Conservation (phyloP, 2,329 filamentous ascomycete genomes). For the Lasiodiplodia theobromae region DNA sequence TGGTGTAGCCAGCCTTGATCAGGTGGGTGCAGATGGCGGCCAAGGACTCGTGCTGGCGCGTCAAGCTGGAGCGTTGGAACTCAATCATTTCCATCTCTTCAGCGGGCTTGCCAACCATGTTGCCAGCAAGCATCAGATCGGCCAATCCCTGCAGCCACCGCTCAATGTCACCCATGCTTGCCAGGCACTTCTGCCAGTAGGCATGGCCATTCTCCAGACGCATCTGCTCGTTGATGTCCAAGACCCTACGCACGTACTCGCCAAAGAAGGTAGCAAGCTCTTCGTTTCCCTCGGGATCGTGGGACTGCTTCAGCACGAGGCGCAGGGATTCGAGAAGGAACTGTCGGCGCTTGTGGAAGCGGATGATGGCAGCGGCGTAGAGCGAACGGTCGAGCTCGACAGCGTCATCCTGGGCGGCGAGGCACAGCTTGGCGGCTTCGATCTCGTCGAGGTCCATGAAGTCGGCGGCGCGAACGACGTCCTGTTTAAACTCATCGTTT, state of each 20-base stretch:
- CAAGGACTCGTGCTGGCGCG: constrained; percentile 88
- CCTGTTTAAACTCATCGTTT: constrained; percentile 87
- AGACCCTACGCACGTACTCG: constrained; percentile 57
- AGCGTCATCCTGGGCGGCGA: constrained; percentile 75
- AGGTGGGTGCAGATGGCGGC: constrained; percentile 80
- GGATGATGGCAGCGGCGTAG: constrained; percentile 80
- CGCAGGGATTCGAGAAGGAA: constrained; percentile 85
- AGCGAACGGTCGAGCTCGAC: constrained; percentile 74
- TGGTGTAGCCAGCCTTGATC: constrained; percentile 76
- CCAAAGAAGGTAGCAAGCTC: constrained; percentile 37
- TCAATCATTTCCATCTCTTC: constrained; percentile 74
- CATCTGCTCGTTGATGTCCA: constrained; percentile 58
- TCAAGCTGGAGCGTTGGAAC: constrained; percentile 79
- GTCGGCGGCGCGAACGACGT: constrained; percentile 81
- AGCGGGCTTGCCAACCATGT: constrained; percentile 73
- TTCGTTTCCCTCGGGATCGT: constrained; percentile 42
- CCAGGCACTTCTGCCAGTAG: constrained; percentile 77
- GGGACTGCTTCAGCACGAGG: constrained; percentile 74
- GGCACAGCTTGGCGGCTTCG: constrained; percentile 77
- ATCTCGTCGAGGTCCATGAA: constrained; percentile 90
- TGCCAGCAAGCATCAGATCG: constrained; percentile 77
- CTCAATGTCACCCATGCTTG: constrained; percentile 78
- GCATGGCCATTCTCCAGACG: constrained; percentile 60
- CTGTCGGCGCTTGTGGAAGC: constrained; percentile 85
- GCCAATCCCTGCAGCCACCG: constrained; percentile 76